Conservation (phyloP, 352 stramenopile genomes). For the Phytophthora multivora region DNA sequence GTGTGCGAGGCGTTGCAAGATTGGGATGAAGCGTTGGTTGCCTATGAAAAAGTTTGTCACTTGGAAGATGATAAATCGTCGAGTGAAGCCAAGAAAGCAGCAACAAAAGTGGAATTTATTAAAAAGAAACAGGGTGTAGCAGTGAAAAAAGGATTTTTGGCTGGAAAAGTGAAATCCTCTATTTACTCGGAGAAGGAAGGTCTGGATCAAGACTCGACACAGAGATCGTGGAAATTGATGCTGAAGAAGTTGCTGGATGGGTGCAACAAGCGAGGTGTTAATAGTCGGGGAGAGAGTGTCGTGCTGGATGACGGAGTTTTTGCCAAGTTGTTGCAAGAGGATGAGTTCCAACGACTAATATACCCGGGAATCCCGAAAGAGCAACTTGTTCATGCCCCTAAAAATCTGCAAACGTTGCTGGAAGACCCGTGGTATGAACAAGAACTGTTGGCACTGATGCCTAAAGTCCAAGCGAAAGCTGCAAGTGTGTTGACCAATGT, state of each 20-base stretch:
- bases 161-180: conserved; percentile 26
- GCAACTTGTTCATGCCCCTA: conserved; percentile 66
- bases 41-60: conserved; percentile 75
- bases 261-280: conserved; percentile 59
- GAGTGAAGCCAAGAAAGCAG: conserved; percentile 57
- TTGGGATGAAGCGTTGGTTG: conserved; percentile 63
- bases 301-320: conserved; percentile 85
- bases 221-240: conserved; percentile 70
- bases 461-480: conserved; percentile 79
- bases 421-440: conserved; percentile 83
- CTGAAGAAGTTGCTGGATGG: conserved; percentile 61
- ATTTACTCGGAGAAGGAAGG: conserved; percentile 76
- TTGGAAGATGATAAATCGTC: conserved; percentile 51
- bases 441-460: conserved; percentile 81
- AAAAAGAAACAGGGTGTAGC: conserved; percentile 11
- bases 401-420: conserved; percentile 75
- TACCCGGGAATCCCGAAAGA: conserved; percentile 80
- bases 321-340: conserved; percentile 63
- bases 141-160: conserved; percentile 62
- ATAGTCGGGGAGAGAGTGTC: conserved; percentile 57
- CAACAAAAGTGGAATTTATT: conserved; percentile 33
- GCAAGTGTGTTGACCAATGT: conserved; percentile 80
- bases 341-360: conserved; percentile 78
- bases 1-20: conserved; percentile 73
- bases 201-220: conserved; percentile 42